Base-by-base conservation (phyloP, 805 yeast genomes). In the Diddensiella transvaalensis region DNA sequence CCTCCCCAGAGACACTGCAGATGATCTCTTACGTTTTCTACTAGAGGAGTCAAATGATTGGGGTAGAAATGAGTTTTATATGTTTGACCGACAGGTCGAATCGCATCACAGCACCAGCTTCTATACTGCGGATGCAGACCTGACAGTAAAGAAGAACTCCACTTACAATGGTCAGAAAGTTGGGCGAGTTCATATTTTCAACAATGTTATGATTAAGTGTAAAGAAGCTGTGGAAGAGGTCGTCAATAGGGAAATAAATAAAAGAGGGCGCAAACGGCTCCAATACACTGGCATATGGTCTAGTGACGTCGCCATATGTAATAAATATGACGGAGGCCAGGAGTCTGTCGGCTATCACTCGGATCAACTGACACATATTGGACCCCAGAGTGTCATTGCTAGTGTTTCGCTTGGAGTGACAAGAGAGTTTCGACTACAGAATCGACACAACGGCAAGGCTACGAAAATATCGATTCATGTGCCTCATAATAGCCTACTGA, bases 281-380 rank as follows among this genome's bases (percentile, higher is more conserved):
- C 80, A 80, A 53, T 52, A 55, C 22, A 54, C 53, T 29, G 47
- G 60, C 53, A 59, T 58, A 5, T 84, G 89, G 89, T 56, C 56
- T 2, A 78, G 78, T 13, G 75, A 76, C 47, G 63, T 77, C 10
- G 78, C 80, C 19, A 71, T 83, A 3, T 76, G 77, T 17, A 85
- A 85, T 56, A 66, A 69, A 46, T 86, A 79, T 62, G 75, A 73
- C 4, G 65, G 68, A 3, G 70, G 75, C 5, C 64, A 69, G 3
- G 76, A 76, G 50, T 70, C 79, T 51, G 72, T 85, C 26, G 88
- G 83, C 43, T 85, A 82, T 79, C 95, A 86, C 61, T 80, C 89
- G 1, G 95, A 86, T 62, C 75, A 85, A 48, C 62, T 86, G 52
- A 81, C 87, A 0, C 73, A 80, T 43, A 72, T 85, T 19, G 95